Evolutionary conservation across 2,329 filamentous ascomycete species (phyloP).

Genomic region (Knufia fluminis): DNA sequence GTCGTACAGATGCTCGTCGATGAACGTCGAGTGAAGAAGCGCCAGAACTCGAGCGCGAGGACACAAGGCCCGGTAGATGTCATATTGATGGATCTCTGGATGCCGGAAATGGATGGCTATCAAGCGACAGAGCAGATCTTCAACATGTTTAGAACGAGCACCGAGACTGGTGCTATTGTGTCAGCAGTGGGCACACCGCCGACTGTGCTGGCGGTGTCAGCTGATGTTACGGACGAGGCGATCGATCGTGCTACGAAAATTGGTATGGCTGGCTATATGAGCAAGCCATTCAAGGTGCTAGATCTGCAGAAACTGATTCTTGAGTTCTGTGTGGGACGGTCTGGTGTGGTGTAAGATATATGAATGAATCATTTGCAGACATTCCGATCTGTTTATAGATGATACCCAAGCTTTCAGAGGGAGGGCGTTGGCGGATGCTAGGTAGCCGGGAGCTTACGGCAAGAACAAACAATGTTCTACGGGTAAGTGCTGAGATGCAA

Average conservation of each 20-base stretch:
- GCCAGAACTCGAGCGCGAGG: conserved; percentile 3
- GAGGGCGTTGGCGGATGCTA: no score
- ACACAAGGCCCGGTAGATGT: conserved; percentile 43
- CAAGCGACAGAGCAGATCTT: conserved; percentile 58
- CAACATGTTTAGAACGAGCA: conserved; percentile 34
- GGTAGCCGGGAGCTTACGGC: no score
- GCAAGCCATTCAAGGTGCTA: conserved; percentile 56
- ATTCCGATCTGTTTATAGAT: no score
- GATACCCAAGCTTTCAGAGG: no score
- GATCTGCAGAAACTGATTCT: conserved; percentile 54
- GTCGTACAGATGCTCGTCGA: conserved; percentile 43
- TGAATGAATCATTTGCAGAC: neutral
- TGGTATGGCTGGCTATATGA: conserved; percentile 61
- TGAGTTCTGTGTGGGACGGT: conserved; percentile 32
- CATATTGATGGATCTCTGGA: conserved; percentile 68
- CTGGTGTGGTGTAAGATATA: neutral
- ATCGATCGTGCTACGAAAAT: conserved; percentile 50
- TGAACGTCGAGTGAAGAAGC: neutral
- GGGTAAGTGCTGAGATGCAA: no score
- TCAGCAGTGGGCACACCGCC: conserved; percentile 31
- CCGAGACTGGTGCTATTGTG: conserved; percentile 10
- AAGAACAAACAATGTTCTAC: no score
- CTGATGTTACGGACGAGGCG: conserved; percentile 57
- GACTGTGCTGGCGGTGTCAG: conserved; percentile 54
- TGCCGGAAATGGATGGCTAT: conserved; percentile 65